Evolutionary conservation across 305 asterid genomes (phyloP), one percentile per base, ranked within the genome.

Genomic region (Fraxinus ornus): DNA sequence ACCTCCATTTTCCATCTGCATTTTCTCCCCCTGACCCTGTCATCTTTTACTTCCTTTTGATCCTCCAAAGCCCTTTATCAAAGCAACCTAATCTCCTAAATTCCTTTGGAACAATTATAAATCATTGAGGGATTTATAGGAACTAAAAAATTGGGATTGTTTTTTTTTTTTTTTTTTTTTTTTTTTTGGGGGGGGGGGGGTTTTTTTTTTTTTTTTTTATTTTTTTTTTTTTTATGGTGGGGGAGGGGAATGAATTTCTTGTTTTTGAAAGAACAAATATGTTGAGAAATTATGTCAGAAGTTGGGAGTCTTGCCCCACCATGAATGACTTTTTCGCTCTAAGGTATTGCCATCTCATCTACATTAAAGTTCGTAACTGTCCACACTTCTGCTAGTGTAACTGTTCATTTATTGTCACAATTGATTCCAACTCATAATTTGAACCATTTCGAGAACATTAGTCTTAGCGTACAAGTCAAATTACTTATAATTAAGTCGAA

Each of bases 1-100:
- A 88, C 90, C 88, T 70, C 82, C 19, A 80, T 3, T 68, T 47
- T 79, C 80, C 76, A 79, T 79, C 85, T 72, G 87, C 88, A 81
- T 87, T 86, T 82, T 79, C 89, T 68, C 72, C 80, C 37, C 37
- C 37, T 35, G 37, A 35, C 57, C 44, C 85, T 41, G 33, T 22
- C 88, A 86, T 86, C 78, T 47, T 80, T 52, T 30, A 60, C 84
- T 39, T 33, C 62, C 21, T 62, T 1, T n/a, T 66, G 2, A 79
- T 39, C 44, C 32, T 52, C 75, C 36, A 55, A 71, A 75, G 24
- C 32, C 26, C 78, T 57, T 57, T 19, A 57, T 57, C 80, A 79
- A 37, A 79, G 77, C 68, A 60, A 68, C 33, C 37, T 35, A 72
- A 78, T 57, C 26, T n/a, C 68, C 68, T 57, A 7, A 7, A 19